phyloP scores from a whole-genome alignment of 2,329 filamentous ascomycete genomes.

The Rhytidhysteron rufulum region DNA sequence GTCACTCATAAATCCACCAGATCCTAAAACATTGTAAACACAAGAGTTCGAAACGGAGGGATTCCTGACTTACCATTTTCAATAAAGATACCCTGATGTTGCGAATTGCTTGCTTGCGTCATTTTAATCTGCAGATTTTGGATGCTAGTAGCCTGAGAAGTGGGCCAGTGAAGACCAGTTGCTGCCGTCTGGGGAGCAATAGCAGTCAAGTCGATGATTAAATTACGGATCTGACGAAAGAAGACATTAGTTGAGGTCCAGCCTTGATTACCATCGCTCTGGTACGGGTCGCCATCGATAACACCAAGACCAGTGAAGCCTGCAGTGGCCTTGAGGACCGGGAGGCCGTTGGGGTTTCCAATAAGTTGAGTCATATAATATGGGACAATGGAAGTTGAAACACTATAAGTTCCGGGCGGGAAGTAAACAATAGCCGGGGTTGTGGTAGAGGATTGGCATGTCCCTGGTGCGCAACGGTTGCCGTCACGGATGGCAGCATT shows the following conservation, averaged over 20 bases:
- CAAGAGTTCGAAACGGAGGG: not conserved
- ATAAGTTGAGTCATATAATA: constrained; percentile 64
- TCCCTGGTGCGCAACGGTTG: constrained; percentile 41
- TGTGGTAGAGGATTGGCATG: constrained; percentile 46
- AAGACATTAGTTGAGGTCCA: constrained; percentile 60
- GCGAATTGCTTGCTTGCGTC: constrained; percentile 40
- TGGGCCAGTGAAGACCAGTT: constrained; percentile 48
- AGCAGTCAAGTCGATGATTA: constrained; percentile 51
- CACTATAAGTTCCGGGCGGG: constrained; percentile 56
- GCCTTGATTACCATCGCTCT: constrained; percentile 32
- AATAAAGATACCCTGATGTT: constrained; percentile 47
- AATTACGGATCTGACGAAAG: constrained; percentile 57
- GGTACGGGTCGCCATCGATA: constrained; percentile 56
- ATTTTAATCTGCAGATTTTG: constrained; percentile 46
- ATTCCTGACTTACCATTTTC: constrained; percentile 32
- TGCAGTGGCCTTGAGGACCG: constrained; percentile 52
- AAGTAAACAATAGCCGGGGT: constrained; percentile 57
- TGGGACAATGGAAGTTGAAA: constrained; percentile 54
- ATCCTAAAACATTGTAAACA: constrained; percentile 19
- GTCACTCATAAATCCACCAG: constrained; percentile 46
- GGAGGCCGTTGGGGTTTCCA: constrained; percentile 55
- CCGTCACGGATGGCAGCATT: constrained; percentile 44
- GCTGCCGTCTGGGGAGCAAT: constrained; percentile 44
- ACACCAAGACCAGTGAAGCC: constrained; percentile 54
- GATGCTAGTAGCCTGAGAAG: constrained; percentile 44